phyloP scores from a whole-genome alignment of 257 asterid species.

The Salvia miltiorrhiza region DNA sequence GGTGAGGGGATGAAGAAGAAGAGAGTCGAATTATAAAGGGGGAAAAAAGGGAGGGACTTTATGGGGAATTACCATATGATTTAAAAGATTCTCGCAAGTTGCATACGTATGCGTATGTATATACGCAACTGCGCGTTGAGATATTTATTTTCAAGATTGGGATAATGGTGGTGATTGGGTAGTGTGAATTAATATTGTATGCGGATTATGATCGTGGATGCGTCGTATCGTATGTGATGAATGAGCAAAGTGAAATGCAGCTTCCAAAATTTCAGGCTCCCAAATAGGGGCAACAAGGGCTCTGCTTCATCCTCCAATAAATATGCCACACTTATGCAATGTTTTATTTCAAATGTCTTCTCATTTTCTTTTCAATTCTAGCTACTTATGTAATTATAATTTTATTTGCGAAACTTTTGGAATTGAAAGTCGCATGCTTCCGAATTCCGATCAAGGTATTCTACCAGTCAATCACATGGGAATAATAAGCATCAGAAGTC shows the following conservation, averaged over 20 bases:
- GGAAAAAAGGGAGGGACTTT: not conserved
- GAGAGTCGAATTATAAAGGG: constrained; percentile 20
- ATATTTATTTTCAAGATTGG: not conserved
- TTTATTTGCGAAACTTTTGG: too few species aligned
- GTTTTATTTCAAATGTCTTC: not conserved
- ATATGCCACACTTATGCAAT: not conserved
- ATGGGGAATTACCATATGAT: not conserved
- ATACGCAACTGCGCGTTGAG: not conserved
- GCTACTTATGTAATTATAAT: not conserved
- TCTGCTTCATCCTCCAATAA: not conserved
- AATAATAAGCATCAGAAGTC: too few species aligned
- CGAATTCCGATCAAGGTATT: too few species aligned
- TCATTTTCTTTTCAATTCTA: not conserved
- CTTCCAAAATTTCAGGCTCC: not conserved
- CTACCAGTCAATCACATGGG: too few species aligned
- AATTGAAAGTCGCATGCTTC: too few species aligned
- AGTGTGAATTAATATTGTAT: not conserved
- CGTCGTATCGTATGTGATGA: not conserved
- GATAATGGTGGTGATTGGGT: not conserved
- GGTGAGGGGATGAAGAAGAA: constrained; percentile 4
- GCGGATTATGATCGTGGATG: not conserved
- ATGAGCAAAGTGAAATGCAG: not conserved
- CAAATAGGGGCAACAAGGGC: not conserved
- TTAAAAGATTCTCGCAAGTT: not conserved
- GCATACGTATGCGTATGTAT: not conserved